Conservation (phyloP, 352 stramenopile species). For the Pythium phragmiticola region DNA sequence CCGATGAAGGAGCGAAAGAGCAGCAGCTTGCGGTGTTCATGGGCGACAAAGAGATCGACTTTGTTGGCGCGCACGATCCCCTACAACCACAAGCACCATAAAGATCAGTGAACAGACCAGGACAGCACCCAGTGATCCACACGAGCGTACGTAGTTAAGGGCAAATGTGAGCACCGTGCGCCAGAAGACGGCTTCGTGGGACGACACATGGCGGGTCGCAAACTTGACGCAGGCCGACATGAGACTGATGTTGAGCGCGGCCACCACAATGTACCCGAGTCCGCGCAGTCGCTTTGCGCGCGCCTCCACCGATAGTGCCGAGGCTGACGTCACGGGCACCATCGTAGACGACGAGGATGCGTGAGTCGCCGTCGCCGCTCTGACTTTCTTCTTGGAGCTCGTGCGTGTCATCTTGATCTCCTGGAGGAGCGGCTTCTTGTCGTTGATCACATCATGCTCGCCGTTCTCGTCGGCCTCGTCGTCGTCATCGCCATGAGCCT, state of each 20-base stretch:
- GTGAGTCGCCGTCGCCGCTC: background rate
- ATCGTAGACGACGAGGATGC: conserved; percentile 2
- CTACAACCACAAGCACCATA: conserved; percentile 22
- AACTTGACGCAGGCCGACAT: conserved; percentile 68
- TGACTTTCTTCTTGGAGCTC: conserved; percentile 26
- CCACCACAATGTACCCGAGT: conserved; percentile 47
- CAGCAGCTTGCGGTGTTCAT: conserved; percentile 37
- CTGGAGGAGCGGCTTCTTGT: conserved; percentile 23
- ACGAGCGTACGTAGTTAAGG: conserved; percentile 46
- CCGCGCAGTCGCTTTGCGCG: conserved; percentile 30
- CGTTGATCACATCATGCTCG: background rate
- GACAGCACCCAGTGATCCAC: background rate
- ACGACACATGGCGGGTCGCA: conserved; percentile 46
- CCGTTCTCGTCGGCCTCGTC: background rate
- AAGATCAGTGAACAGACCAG: background rate
- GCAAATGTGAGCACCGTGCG: conserved; percentile 44
- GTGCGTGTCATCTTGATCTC: conserved; percentile 26
- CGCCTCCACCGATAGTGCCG: background rate
- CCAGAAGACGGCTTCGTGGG: conserved; percentile 65
- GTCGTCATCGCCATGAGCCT: conserved; percentile 4
- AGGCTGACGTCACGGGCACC: conserved; percentile 11
- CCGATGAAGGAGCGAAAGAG: conserved; percentile 54
- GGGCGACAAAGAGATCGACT: conserved; percentile 35
- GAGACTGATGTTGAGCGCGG: conserved; percentile 63
- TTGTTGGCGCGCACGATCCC: conserved; percentile 36